Conservation (phyloP, 106 monocot genomes). For the Dendrobium nobile region DNA sequence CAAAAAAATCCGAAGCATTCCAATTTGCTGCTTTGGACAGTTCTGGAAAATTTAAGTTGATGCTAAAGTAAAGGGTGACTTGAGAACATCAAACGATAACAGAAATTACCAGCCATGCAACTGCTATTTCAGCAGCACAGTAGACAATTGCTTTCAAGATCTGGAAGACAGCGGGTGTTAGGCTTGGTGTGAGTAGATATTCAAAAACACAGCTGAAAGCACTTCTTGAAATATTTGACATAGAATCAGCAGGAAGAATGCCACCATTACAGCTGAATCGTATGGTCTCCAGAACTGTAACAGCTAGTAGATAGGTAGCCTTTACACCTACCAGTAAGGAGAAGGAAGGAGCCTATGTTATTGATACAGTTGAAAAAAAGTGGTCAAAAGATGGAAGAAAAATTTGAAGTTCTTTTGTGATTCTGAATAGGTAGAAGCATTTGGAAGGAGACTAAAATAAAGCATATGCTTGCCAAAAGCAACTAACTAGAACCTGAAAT, state of each 20-base stretch:
- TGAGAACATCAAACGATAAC: too few species aligned
- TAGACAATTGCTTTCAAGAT: constrained; percentile 90
- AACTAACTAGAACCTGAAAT: constrained; percentile 69
- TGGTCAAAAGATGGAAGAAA: constrained; percentile 1
- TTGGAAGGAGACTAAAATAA: not conserved
- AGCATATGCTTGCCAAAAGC: not conserved
- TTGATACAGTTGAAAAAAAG: not conserved
- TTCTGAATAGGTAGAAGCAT: not conserved
- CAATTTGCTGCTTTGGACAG: not conserved
- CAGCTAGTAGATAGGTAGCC: constrained; percentile 92
- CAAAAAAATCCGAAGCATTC: not conserved
- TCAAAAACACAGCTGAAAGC: constrained; percentile 94
- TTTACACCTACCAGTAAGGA: constrained; percentile 66
- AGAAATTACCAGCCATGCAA: constrained; percentile 78
- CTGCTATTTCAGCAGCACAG: constrained; percentile 75
- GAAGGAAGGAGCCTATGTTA: constrained; percentile 1
- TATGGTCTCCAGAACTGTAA: constrained; percentile 85
- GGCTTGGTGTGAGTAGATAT: constrained; percentile 85
- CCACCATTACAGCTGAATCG: constrained; percentile 96
- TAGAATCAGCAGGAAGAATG: constrained; percentile 36
- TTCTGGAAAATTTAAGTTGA: not conserved
- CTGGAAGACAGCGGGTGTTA: constrained; percentile 76
- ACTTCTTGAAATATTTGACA: constrained; percentile 45
- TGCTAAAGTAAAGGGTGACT: not conserved
- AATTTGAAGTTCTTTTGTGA: not conserved